Percentiles rank a stretch among this genome's conserved stretches.
These are phyloP conservation scores for Pleurotus salmoneostramineus DNA, from an alignment of 768 basidiomycete genomes.

Conservation along the genomic window DNA sequence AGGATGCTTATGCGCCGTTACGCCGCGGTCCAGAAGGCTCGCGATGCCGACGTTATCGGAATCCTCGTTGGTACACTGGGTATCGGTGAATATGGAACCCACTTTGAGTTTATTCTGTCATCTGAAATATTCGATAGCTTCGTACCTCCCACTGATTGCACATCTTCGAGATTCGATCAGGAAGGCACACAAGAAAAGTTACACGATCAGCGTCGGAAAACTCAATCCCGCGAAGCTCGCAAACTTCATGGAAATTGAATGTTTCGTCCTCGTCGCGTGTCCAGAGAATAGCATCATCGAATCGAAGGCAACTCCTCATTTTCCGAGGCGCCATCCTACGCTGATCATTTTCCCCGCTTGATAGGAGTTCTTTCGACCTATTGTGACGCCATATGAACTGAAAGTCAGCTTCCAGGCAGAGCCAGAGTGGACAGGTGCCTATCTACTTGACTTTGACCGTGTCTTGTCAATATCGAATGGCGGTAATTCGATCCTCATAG, in stretches of 20 bases:
- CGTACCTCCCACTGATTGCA: constrained; percentile 81
- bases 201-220: constrained; percentile 94
- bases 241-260: constrained; percentile 95
- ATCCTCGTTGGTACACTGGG: constrained; percentile 94
- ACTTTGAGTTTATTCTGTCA: background rate
- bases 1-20: constrained; percentile 88
- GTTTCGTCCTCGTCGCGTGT: constrained; percentile 93
- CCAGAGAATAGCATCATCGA: constrained; percentile 87
- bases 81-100: constrained; percentile 52
- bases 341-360: background rate
- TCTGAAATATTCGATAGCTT: constrained; percentile 38
- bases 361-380: constrained; percentile 87
- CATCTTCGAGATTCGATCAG: constrained; percentile 72
- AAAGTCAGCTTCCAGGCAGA: constrained; percentile 72
- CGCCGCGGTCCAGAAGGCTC: constrained; percentile 78
- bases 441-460: constrained; percentile 74
- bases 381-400: constrained; percentile 92
- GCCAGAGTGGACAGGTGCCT: constrained; percentile 70
- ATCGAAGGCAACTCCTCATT: constrained; percentile 43
- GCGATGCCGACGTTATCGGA: constrained; percentile 91
- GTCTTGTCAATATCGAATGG: constrained; percentile 31
- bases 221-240: constrained; percentile 92
- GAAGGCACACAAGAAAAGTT: constrained; percentile 78
- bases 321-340: background rate
- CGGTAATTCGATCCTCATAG: constrained; percentile 17